Conservation (phyloP, 805 yeast species). For the Jamesozyma gamospora region DNA sequence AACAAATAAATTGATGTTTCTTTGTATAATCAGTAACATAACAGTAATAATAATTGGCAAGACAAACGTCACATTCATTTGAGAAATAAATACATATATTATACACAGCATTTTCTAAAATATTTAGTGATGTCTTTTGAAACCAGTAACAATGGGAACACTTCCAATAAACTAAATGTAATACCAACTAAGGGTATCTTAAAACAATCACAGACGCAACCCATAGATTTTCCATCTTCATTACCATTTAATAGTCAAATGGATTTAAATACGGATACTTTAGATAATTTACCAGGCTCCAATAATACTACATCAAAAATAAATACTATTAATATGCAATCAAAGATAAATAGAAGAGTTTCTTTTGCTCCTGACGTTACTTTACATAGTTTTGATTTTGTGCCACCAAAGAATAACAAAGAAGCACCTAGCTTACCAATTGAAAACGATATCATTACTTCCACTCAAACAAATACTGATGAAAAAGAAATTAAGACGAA, state of each 20-base stretch:
- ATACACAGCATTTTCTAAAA: no score
- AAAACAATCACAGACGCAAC: conserved; percentile 5
- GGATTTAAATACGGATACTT: conserved; percentile 3
- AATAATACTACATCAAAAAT: conserved; percentile 26
- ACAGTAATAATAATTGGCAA: no score
- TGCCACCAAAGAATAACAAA: conserved; percentile 14
- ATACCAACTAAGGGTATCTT: conserved; percentile 8
- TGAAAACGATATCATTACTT: not conserved
- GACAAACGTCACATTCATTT: no score
- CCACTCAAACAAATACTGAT: conserved; percentile 2
- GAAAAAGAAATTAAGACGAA: not conserved
- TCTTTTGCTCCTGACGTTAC: conserved; percentile 73
- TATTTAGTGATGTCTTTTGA: no score
- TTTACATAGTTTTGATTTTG: conserved; percentile 43
- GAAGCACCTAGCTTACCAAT: not conserved
- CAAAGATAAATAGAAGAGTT: conserved; percentile 40
- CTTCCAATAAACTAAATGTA: no score
- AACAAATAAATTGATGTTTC: no score
- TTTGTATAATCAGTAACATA: no score
- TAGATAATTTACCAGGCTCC: conserved; percentile 4
- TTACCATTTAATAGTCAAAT: not conserved
- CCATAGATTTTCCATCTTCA: not conserved
- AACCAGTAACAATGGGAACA: no score
- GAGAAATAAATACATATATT: no score
- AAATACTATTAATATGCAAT: conserved; percentile 10